Base-by-base conservation (phyloP, 495 filamentous ascomycete species). In the Hypoxylon fragiforme region DNA sequence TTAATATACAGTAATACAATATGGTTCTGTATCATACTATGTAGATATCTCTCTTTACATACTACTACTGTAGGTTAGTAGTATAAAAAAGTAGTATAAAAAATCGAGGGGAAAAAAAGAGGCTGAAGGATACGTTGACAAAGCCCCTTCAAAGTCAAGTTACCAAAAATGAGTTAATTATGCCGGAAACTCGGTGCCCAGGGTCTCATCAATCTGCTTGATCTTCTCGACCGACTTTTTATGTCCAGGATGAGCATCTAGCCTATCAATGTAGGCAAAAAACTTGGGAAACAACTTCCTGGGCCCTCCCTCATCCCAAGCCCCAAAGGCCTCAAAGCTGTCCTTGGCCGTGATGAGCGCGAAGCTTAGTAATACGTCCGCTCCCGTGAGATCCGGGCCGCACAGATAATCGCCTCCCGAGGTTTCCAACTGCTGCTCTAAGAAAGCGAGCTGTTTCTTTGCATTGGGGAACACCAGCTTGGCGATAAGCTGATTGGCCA, bases 331-430 rank as follows among this genome's bases (percentile, higher is more conserved):
- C 37, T 86, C 86, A 60, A 87, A 85, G 35, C 71, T 71, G 22
- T 84, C 79, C 52, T 74, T 74, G 5, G 76, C 81, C 2, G 80
- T 79, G 20, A 83, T 76, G 7, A 95, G 66, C 0, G 86, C 88
- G 65, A 88, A 96, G 57, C 80, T 84, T 71, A 95, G 74, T 62
- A 94, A 64, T 32, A 97, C 87, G 66, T 97, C 92, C 0, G 87
- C 92, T 0, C 83, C 84, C 0, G 88, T 90, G 16, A 97, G 73
- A 40, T 83, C 70, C 9, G 74, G 70, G 3, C 91, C 90, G 61
- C 86, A 91, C 11, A 96, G 70, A 60, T 81, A 95, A 11, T 74
- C 67, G 2, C 89, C 89, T 6, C 77, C 76, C 54, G 85, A 80
- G 0, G 84, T 85, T 11, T 75, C 73, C 8, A 96, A 73, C 67